Evolutionary conservation across 176 grass and related monocot species (phyloP).

Genomic region (Triticum urartu): DNA sequence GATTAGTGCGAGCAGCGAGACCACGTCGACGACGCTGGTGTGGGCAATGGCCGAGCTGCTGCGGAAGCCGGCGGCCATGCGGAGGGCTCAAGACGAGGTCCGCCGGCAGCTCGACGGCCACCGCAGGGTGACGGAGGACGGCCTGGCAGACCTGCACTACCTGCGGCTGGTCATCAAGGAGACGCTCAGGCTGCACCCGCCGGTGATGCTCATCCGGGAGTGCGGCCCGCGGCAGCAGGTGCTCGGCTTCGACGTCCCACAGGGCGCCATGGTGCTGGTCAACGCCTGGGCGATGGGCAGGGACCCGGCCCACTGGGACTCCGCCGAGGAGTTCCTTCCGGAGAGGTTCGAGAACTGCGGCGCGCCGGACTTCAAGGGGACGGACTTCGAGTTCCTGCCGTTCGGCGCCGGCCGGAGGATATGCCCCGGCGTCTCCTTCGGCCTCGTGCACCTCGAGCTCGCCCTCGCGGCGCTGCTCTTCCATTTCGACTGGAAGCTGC

Average conservation of each 20-base stretch:
- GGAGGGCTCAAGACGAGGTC: not conserved
- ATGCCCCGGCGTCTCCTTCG: not conserved
- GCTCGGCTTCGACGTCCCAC: not conserved
- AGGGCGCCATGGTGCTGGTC: not conserved
- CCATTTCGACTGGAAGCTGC: not conserved
- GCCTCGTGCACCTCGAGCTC: not conserved
- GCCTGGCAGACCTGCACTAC: not conserved
- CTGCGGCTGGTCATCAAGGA: not conserved
- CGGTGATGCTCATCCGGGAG: not conserved
- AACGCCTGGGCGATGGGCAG: not conserved
- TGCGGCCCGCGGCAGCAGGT: not conserved
- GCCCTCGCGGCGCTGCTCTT: not conserved
- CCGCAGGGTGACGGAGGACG: not conserved
- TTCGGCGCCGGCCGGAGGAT: constrained; percentile 31
- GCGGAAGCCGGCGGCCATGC: not conserved
- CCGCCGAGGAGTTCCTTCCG: not conserved
- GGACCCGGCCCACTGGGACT: not conserved
- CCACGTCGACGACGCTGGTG: not conserved
- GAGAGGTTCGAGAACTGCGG: not conserved
- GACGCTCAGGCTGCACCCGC: not conserved
- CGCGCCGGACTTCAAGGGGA: not conserved
- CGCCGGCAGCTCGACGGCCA: not conserved
- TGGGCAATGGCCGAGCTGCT: not conserved
- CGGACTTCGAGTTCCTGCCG: constrained; percentile 18
- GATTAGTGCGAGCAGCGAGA: not conserved